phyloP scores from a whole-genome alignment of 208 protist genomes.

The Trypanosoma lewisi region DNA sequence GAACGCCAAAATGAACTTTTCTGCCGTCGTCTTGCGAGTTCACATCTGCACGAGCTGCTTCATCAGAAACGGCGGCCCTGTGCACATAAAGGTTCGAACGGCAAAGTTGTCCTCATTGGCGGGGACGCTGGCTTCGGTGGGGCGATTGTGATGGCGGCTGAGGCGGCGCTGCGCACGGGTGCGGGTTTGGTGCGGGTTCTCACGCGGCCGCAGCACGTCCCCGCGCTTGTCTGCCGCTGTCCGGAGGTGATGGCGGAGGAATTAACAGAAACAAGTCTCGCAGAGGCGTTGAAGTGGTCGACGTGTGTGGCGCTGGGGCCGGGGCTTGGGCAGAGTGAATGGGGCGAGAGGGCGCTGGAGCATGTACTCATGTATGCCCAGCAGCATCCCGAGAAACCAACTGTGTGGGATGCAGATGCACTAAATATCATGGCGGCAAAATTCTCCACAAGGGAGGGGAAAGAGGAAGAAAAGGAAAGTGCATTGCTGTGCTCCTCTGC shows the following conservation, averaged over 20 bases:
- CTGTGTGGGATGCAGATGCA: constrained; percentile 76
- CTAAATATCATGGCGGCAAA: constrained; percentile 49
- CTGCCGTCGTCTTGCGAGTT: constrained; percentile 43
- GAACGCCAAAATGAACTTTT: constrained; percentile 24
- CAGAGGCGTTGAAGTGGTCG: constrained; percentile 44
- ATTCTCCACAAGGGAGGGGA: too few species aligned
- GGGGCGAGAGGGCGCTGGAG: constrained; percentile 27
- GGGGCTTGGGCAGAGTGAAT: constrained; percentile 48
- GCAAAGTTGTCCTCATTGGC: constrained; percentile 65
- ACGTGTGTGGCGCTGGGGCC: constrained; percentile 63
- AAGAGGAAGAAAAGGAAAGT: background rate
- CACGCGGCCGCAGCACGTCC: constrained; percentile 47
- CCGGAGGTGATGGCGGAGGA: constrained; percentile 71
- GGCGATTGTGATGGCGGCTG: constrained; percentile 75
- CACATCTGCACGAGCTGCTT: constrained; percentile 46
- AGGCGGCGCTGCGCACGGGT: constrained; percentile 55
- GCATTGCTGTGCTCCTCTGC: background rate
- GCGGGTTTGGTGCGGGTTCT: constrained; percentile 71
- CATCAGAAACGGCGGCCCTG: constrained; percentile 24
- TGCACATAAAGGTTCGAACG: constrained; percentile 71
- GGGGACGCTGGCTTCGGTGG: constrained; percentile 72
- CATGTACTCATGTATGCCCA: constrained; percentile 34
- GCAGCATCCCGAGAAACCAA: constrained; percentile 36
- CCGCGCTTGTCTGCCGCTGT: constrained; percentile 65
- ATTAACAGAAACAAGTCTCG: constrained; percentile 15